phyloP scores from a whole-genome alignment of 805 yeast genomes.

The Kazachstania kunashirensis region DNA sequence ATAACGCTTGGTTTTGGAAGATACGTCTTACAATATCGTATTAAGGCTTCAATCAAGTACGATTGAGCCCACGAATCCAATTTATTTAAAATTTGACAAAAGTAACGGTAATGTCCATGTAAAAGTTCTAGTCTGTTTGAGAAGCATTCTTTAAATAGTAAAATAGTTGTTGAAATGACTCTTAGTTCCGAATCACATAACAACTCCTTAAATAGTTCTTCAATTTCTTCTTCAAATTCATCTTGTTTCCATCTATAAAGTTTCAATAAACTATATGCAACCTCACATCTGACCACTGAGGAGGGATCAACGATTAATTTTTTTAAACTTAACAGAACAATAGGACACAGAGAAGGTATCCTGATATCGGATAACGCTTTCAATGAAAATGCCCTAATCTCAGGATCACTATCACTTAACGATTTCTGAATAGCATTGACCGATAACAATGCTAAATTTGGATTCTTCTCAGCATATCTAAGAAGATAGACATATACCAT shows the following conservation, averaged over 20 bases:
- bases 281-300: conserved; percentile 67
- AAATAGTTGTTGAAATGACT: conserved; percentile 64
- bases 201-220: conserved; percentile 40
- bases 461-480: conserved; percentile 72
- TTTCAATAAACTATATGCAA: conserved; percentile 67
- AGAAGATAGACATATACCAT: conserved; percentile 68
- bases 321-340: conserved; percentile 62
- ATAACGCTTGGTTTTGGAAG: conserved; percentile 44
- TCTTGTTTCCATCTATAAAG: conserved; percentile 35
- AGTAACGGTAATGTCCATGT: conserved; percentile 60
- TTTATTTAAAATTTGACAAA: conserved; percentile 37
- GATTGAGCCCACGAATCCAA: conserved; percentile 72
- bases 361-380: conserved; percentile 75
- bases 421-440: conserved; percentile 88
- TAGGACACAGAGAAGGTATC: conserved; percentile 73
- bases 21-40: conserved; percentile 55
- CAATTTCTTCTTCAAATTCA: conserved; percentile 40
- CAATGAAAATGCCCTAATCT: conserved; percentile 61
- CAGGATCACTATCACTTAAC: conserved; percentile 58
- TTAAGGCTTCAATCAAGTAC: conserved; percentile 48
- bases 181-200: conserved; percentile 54
- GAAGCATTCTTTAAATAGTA: conserved; percentile 43
- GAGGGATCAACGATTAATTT: conserved; percentile 61
- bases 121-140: conserved; percentile 52
- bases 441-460: conserved; percentile 80